A percentile compares a stretch with the other conserved stretches of the same genome.
Conservation (phyloP, 1,284 basidiomycete species). For the Heterobasidion occidentale region DNA sequence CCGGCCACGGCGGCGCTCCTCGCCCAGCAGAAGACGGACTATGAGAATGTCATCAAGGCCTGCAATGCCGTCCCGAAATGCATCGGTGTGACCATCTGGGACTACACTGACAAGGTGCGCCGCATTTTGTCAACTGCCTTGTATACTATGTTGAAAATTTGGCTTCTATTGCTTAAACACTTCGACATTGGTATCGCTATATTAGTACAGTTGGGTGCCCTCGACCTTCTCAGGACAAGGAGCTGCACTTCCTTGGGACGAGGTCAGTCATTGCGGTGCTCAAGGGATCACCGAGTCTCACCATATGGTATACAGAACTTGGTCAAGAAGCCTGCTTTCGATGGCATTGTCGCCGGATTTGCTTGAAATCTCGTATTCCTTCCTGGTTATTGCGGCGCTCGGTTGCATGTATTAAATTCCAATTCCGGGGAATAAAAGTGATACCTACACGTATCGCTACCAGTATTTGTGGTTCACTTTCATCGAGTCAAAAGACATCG, state of each 20-base stretch:
- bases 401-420: too few relatives aligned
- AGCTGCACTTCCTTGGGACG: slow-evolving; percentile 26
- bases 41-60: slow-evolving; percentile 34
- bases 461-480: too few relatives aligned
- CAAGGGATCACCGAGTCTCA: not conserved
- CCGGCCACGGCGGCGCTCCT: slow-evolving; percentile 39
- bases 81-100: slow-evolving; percentile 43
- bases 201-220: slow-evolving; percentile 28
- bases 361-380: not conserved
- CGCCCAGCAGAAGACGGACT: slow-evolving; percentile 41
- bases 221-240: slow-evolving; percentile 26
- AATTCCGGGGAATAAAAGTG: too few relatives aligned
- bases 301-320: slow-evolving; percentile 13
- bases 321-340: slow-evolving; percentile 19
- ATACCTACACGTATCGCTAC: too few relatives aligned
- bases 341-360: slow-evolving; percentile 19
- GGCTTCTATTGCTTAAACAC: too few relatives aligned
- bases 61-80: slow-evolving; percentile 35
- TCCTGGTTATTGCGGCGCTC: not conserved
- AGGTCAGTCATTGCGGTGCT: slow-evolving; percentile 12
- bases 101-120: slow-evolving; percentile 32
- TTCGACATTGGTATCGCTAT: too few relatives aligned
- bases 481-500: too few relatives aligned
- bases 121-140: not conserved
- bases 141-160: not conserved